These are phyloP conservation scores for Trametes hirsuta DNA, from an alignment of 1,284 basidiomycete genomes.

Conservation along the genomic window DNA sequence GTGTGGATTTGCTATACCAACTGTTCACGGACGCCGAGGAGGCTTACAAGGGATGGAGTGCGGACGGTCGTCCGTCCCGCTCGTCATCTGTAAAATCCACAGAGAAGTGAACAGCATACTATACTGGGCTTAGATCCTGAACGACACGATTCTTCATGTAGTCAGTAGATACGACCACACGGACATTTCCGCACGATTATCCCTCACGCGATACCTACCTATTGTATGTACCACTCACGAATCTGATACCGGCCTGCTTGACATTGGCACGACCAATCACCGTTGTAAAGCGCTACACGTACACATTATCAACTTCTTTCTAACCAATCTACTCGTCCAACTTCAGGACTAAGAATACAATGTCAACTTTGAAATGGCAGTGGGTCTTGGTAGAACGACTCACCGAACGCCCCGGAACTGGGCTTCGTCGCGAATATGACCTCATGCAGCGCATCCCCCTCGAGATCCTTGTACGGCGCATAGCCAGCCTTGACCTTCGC, in stretches of 20 bases:
- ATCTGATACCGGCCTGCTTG: neutral
- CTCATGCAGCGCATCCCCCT: conserved; percentile 62
- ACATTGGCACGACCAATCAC: neutral
- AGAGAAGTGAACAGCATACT: neutral
- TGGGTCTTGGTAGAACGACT: conserved; percentile 32
- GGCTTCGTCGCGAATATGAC: conserved; percentile 87
- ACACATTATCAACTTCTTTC: neutral
- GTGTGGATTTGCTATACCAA: conserved; percentile 8
- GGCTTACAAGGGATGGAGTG: neutral
- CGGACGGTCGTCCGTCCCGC: neutral
- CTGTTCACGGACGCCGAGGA: conserved; percentile 18
- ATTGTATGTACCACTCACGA: neutral
- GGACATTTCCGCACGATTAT: neutral
- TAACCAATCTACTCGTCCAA: neutral
- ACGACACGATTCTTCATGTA: neutral
- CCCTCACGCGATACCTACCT: no score
- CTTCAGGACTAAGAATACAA: conserved; percentile 5
- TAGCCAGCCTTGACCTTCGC: conserved; percentile 62
- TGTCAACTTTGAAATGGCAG: neutral
- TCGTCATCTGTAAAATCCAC: neutral
- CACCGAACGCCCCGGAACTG: conserved; percentile 81
- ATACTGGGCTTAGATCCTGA: no score
- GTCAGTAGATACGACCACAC: neutral
- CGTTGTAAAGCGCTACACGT: neutral
- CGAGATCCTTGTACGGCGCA: conserved; percentile 61